Percentiles rank a stretch among this genome's conserved stretches.
phyloP scores from a whole-genome alignment of 257 asterid species.

The Plantago elongata region DNA sequence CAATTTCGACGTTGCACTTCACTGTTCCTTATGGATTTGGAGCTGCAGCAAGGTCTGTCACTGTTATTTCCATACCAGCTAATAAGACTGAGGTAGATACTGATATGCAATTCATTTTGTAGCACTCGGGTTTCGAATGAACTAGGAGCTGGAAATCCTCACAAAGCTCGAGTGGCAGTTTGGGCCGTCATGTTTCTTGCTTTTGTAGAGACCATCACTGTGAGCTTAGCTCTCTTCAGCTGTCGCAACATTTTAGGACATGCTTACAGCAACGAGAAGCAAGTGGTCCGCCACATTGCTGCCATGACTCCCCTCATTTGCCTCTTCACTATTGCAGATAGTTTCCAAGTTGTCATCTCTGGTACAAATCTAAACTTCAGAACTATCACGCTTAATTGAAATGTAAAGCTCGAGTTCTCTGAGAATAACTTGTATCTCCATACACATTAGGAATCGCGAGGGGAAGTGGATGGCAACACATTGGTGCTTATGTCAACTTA shows the following conservation, averaged over 20 bases:
- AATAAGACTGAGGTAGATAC: not conserved
- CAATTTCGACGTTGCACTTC: conserved; percentile 48
- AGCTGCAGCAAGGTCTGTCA: conserved; percentile 53
- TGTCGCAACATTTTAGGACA: conserved; percentile 36
- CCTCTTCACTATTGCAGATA: conserved; percentile 37
- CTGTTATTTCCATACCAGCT: not conserved
- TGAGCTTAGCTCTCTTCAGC: conserved; percentile 22
- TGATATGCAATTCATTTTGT: not conserved
- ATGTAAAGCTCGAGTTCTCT: not conserved
- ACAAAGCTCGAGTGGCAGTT: conserved; percentile 36
- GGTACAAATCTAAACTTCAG: conserved; percentile 24
- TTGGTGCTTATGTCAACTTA: conserved; percentile 51
- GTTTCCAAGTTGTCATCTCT: conserved; percentile 47
- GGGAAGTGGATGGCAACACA: conserved; percentile 60
- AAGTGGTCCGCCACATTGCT: conserved; percentile 41
- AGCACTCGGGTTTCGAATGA: conserved; percentile 67
- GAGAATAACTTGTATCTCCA: not conserved
- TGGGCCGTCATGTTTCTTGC: conserved; percentile 34
- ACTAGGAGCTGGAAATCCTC: conserved; percentile 57
- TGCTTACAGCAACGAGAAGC: conserved; percentile 39
- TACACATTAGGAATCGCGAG: conserved; percentile 47
- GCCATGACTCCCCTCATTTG: conserved; percentile 51
- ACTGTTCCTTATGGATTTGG: conserved; percentile 52
- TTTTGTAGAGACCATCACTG: conserved; percentile 20
- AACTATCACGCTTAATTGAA: not conserved